Evolutionary conservation across 2,329 filamentous ascomycete species (phyloP).

Genomic region (Trichophyton rubrum): DNA sequence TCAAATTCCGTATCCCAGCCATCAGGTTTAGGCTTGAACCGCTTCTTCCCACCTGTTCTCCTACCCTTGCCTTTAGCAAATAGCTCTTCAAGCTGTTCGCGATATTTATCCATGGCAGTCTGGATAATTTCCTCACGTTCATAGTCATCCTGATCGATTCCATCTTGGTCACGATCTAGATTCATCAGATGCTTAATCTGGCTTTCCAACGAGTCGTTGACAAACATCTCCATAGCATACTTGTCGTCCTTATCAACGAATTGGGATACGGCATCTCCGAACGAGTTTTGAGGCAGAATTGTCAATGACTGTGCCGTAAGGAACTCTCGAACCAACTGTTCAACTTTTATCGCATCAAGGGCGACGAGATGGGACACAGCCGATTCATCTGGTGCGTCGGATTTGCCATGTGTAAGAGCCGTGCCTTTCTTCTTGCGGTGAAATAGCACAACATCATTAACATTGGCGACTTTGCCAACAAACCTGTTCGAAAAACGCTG

Average conservation of each 20-base stretch:
- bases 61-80: constrained; percentile 52
- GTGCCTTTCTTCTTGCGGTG: constrained; percentile 68
- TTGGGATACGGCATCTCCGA: constrained; percentile 82
- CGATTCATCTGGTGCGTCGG: constrained; percentile 52
- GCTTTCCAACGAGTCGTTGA: constrained; percentile 56
- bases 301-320: constrained; percentile 77
- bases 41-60: constrained; percentile 40
- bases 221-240: constrained; percentile 73
- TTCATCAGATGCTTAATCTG: constrained; percentile 59
- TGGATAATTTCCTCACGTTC: constrained; percentile 58
- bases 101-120: constrained; percentile 60
- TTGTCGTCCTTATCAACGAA: constrained; percentile 95
- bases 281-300: constrained; percentile 82
- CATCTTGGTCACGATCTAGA: constrained; percentile 55
- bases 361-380: constrained; percentile 47
- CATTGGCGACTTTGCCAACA: constrained; percentile 78
- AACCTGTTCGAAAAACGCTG: constrained; percentile 94
- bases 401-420: constrained; percentile 30
- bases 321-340: constrained; percentile 78
- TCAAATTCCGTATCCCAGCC: constrained; percentile 84
- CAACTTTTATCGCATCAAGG: constrained; percentile 71
- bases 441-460: constrained; percentile 86
- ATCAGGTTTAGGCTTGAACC: constrained; percentile 62
- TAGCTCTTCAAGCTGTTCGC: constrained; percentile 55
- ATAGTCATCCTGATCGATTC: constrained; percentile 55